phyloP scores from a whole-genome alignment of 1,139 yeast genomes.

The Geotrichum restrictum region DNA sequence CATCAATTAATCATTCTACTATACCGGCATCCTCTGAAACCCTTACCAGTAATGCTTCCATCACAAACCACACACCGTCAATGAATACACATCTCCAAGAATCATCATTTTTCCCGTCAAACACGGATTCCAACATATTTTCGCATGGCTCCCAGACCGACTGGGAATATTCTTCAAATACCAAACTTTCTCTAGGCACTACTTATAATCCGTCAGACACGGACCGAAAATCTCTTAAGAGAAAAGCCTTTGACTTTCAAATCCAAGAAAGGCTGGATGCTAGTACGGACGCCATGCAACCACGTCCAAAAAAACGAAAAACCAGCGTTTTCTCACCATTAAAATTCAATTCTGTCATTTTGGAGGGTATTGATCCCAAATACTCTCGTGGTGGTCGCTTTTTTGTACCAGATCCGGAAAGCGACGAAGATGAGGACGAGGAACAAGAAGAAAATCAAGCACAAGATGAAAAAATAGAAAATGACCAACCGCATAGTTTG shows the following conservation, averaged over 20 bases:
- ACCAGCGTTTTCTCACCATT: slow-evolving; percentile 69
- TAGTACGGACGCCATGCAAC: background rate
- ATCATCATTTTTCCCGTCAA: background rate
- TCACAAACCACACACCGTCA: background rate
- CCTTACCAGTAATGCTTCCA: background rate
- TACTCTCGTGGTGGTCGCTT: slow-evolving; percentile 85
- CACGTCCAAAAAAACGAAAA: slow-evolving; percentile 38
- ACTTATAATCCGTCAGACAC: background rate
- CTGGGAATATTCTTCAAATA: background rate
- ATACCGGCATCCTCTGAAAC: slow-evolving; percentile 4
- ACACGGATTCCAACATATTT: background rate
- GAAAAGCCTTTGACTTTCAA: background rate
- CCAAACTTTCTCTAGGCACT: background rate
- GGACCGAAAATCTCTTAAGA: slow-evolving; percentile 11
- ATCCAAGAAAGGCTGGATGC: background rate
- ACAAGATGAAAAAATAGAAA: slow-evolving; percentile 11
- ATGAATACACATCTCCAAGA: background rate
- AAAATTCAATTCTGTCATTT: slow-evolving; percentile 72
- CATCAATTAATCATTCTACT: background rate
- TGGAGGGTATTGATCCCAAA: slow-evolving; percentile 71
- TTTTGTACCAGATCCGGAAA: slow-evolving; percentile 46
- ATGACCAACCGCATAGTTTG: slow-evolving; percentile 2
- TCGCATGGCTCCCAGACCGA: background rate
- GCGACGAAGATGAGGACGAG: slow-evolving; percentile 26
- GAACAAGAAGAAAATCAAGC: slow-evolving; percentile 7